Conservation (phyloP, 371 early-diverging fungal species). For the Dinochytrium kinnereticum region DNA sequence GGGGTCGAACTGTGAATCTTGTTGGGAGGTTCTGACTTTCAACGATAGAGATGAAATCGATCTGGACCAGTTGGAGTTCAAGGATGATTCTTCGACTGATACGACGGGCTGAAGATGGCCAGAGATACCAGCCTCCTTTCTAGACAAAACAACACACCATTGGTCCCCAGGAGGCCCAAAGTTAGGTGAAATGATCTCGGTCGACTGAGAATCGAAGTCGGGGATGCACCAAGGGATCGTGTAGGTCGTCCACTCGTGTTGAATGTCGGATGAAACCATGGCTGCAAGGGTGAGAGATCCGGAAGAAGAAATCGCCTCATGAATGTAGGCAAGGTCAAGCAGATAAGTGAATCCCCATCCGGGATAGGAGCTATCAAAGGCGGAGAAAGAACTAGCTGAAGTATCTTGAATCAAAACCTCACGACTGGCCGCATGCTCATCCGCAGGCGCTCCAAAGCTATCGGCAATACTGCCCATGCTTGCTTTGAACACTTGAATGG, state of each 20-base stretch:
- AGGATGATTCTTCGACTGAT: background rate
- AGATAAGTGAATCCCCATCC: conserved; percentile 41
- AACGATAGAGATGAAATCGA: conserved; percentile 25
- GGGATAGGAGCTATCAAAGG: conserved; percentile 28
- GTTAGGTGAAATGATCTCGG: background rate
- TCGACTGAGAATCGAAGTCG: background rate
- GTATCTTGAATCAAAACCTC: conserved; percentile 32
- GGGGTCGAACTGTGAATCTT: conserved; percentile 13
- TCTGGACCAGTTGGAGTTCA: conserved; percentile 9
- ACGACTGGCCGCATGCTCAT: conserved; percentile 13
- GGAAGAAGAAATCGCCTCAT: conserved; percentile 14
- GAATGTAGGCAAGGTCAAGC: background rate
- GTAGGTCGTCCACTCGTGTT: conserved; percentile 12
- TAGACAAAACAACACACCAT: conserved; percentile 22
- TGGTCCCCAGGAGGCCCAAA: conserved; percentile 23
- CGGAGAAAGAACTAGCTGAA: conserved; percentile 35
- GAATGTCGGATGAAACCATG: conserved; percentile 15
- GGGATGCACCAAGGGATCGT: conserved; percentile 29
- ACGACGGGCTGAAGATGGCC: conserved; percentile 30
- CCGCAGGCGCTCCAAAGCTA: background rate
- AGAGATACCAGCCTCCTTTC: background rate
- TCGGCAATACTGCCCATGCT: conserved; percentile 9
- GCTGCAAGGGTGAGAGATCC: conserved; percentile 25
- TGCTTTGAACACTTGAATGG: conserved; percentile 28
- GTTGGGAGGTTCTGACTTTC: conserved; percentile 18